Evolutionary conservation across 2,329 filamentous ascomycete genomes (phyloP), one percentile per base, ranked within the genome.

Genomic region (Mycosphaerelloides madeirae): DNA sequence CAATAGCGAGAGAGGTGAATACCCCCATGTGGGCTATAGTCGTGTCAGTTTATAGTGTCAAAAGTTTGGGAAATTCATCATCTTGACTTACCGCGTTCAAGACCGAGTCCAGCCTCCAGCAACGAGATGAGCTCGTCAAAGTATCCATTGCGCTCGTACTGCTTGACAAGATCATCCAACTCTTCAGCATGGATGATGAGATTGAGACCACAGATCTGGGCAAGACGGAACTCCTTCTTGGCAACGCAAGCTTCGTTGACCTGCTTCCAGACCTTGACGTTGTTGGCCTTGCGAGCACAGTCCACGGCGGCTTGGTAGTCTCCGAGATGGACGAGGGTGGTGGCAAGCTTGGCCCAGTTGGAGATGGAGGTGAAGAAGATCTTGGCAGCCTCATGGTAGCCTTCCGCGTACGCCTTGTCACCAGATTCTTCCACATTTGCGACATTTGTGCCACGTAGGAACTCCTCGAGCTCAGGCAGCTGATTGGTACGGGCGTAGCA

Each of bases 301-400:
- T 98, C 93, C 32, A 98, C 93, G 35, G 93, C 93, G 58, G 88
- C 88, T 70, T 98, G 94, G 74, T 98, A 97, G 58, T 98, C 93
- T 54, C 84, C 85, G 6, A 98, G 81, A 67, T 97, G 89, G n/a
- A 98, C 93, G 49, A 97, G 80, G 9, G 93, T 98, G 9, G 93
- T 97, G 12, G 93, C 90, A 60, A 98, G 83, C 76, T 98, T 98
- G 44, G 91, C 91, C 93, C 93, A 98, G 79, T 98, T 98, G 43
- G 93, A 98, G 65, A 98, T 95, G 73, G 87, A 97, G 44, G 82
- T 88, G 74, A 83, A 98, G 79, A 97, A 98, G 63, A 98, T 97
- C 80, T 98, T 98, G 54, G 93, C 88, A 33, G 93, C 93, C 75
- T 97, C 85, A 63, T 93, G 91, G 63, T 87, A 83, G 49, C 91